phyloP scores from a whole-genome alignment of 2,329 filamentous ascomycete species.

The Nemania diffusa region DNA sequence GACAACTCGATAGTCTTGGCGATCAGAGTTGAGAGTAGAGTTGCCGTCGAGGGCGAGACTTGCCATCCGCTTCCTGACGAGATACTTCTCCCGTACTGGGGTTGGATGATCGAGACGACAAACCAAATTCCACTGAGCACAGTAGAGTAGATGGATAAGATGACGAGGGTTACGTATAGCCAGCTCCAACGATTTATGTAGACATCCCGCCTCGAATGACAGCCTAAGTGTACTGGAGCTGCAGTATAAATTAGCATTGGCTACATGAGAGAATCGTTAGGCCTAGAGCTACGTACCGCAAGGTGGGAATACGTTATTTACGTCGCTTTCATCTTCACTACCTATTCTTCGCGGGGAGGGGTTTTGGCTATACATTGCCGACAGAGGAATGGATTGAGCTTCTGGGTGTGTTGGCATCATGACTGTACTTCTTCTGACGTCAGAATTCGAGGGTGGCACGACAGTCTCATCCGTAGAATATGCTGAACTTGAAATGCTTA shows the following conservation, averaged over 20 bases:
- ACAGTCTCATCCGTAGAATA: conserved; percentile 29
- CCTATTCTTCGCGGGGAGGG: conserved; percentile 23
- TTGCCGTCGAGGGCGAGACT: conserved; percentile 71
- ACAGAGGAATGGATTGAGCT: conserved; percentile 36
- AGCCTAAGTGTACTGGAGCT: conserved; percentile 46
- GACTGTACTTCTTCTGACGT: conserved; percentile 23
- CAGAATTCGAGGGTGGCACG: conserved; percentile 14
- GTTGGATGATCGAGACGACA: conserved; percentile 68
- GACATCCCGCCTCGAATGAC: conserved; percentile 46
- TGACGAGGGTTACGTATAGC: conserved; percentile 60
- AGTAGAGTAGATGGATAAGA: conserved; percentile 70
- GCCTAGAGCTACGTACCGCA: conserved; percentile 35
- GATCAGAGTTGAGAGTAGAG: conserved; percentile 72
- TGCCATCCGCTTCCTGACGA: conserved; percentile 59
- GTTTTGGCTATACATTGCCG: conserved; percentile 30
- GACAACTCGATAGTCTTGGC: conserved; percentile 82
- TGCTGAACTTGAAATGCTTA: conserved; percentile 36
- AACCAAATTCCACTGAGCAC: conserved; percentile 74
- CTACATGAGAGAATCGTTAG: not conserved
- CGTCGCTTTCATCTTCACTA: conserved; percentile 37
- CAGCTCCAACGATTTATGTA: conserved; percentile 53
- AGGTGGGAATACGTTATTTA: conserved; percentile 37
- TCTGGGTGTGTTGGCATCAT: conserved; percentile 27
- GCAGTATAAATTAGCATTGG: conserved; percentile 10
- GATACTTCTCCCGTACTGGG: conserved; percentile 69